Evolutionary conservation across 768 basidiomycete species (phyloP).

Genomic region (Tricholoma sp.): DNA sequence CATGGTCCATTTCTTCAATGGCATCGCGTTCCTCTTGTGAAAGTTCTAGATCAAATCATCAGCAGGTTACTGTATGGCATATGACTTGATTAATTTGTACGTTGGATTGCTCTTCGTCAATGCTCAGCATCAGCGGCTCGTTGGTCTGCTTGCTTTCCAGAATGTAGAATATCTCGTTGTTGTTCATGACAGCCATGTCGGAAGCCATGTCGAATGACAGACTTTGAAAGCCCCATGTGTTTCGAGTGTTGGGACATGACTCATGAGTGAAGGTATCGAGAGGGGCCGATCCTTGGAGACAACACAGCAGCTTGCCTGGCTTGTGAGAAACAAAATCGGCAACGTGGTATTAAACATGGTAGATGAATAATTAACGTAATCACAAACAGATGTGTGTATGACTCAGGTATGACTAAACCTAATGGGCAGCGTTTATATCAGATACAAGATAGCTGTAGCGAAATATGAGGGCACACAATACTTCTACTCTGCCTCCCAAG

Average conservation of each 20-base stretch:
- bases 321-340: too few species aligned
- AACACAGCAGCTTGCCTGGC: background rate
- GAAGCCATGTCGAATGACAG: background rate
- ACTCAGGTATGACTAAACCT: background rate
- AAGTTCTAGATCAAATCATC: background rate
- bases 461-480: too few species aligned
- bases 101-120: background rate
- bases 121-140: background rate
- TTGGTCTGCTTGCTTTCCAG: background rate
- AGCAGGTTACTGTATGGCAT: background rate
- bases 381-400: background rate
- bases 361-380: background rate
- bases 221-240: background rate
- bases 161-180: background rate
- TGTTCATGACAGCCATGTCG: background rate
- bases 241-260: background rate
- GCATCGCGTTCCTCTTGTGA: background rate
- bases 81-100: background rate
- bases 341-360: background rate
- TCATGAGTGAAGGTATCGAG: too few species aligned
- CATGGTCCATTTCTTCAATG: conserved; percentile 5
- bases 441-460: too few species aligned
- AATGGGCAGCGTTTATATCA: too few species aligned
- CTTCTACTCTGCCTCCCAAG: too few species aligned
- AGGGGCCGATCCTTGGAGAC: background rate